These are phyloP conservation scores for Phylloporus sp. DNA, from an alignment of 1,284 basidiomycete species.

Conservation along the genomic window DNA sequence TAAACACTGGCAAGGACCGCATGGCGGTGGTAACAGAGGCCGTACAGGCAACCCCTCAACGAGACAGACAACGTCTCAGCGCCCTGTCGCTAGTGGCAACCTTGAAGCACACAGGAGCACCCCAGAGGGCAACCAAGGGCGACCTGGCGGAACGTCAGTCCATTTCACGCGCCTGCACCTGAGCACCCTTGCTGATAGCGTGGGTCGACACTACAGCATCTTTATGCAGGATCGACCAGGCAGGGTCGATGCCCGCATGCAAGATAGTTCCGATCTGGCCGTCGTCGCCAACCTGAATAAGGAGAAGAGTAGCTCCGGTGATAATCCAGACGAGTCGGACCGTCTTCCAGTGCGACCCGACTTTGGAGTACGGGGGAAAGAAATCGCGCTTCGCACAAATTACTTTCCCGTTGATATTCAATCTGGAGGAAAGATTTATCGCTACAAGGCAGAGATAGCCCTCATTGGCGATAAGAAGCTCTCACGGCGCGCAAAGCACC, in stretches of 20 bases:
- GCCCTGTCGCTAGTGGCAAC: too few relatives aligned
- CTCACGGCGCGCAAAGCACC: conserved; percentile 24
- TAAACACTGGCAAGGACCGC: background rate
- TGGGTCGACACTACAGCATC: conserved; percentile 45
- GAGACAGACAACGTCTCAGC: too few relatives aligned
- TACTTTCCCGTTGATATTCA: conserved; percentile 50
- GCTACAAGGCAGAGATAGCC: conserved; percentile 23
- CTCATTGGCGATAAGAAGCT: conserved; percentile 4
- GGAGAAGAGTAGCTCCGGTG: background rate
- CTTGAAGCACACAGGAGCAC: background rate
- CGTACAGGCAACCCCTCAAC: too few relatives aligned
- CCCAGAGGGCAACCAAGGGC: conserved; percentile 1
- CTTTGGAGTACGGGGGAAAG: conserved; percentile 46
- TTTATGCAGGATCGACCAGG: conserved; percentile 52
- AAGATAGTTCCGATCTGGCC: conserved; percentile 54
- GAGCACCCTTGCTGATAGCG: background rate
- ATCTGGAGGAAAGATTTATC: conserved; percentile 29
- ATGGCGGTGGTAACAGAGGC: conserved; percentile 1
- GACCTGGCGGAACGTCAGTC: conserved; percentile 22
- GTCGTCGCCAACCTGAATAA: conserved; percentile 49
- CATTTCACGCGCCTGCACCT: background rate
- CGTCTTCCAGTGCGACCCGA: conserved; percentile 41
- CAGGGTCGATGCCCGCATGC: conserved; percentile 60
- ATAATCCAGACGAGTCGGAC: background rate
- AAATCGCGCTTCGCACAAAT: conserved; percentile 51